Conservation (phyloP, 495 filamentous ascomycete genomes). For the Tuber umbilicatum region DNA sequence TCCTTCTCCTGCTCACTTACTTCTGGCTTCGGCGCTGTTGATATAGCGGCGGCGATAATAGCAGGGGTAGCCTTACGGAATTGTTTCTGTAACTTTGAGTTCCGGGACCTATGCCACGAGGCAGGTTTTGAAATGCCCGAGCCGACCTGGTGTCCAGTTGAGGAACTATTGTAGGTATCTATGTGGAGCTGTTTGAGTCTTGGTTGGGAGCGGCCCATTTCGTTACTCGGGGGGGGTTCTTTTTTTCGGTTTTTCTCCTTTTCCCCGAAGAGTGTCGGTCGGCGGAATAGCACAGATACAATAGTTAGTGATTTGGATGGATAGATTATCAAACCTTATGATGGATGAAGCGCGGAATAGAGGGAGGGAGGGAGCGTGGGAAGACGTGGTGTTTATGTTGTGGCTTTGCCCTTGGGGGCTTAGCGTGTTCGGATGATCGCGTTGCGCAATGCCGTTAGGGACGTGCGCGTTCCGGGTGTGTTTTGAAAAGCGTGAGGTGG, state of each 20-base stretch:
- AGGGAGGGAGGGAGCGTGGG: background rate
- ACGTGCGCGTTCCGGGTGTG: background rate
- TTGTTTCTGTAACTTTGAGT: constrained; percentile 34
- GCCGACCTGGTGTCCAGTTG: constrained; percentile 39
- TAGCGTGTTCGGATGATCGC: background rate
- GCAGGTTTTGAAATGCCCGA: constrained; percentile 33
- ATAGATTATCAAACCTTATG: too few relatives aligned
- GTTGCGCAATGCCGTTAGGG: constrained; percentile 1
- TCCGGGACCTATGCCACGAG: constrained; percentile 29
- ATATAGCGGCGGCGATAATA: constrained; percentile 18
- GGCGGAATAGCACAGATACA: background rate
- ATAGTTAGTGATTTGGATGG: background rate
- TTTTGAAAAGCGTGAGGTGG: background rate
- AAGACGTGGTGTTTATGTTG: constrained; percentile 35
- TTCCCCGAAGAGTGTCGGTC: background rate
- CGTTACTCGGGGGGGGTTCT: background rate
- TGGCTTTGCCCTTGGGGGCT: constrained; percentile 24
- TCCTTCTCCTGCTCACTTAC: background rate
- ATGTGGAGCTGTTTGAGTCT: constrained; percentile 19
- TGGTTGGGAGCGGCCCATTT: constrained; percentile 19
- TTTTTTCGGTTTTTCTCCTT: background rate
- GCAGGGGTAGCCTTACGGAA: constrained; percentile 19
- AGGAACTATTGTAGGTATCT: constrained; percentile 36
- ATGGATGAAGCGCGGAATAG: background rate
- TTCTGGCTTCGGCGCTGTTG: constrained; percentile 9